A percentile compares a stretch with the other conserved stretches of the same genome.
Conservation (phyloP, 305 asterid species). For the Salvia sclarea region DNA sequence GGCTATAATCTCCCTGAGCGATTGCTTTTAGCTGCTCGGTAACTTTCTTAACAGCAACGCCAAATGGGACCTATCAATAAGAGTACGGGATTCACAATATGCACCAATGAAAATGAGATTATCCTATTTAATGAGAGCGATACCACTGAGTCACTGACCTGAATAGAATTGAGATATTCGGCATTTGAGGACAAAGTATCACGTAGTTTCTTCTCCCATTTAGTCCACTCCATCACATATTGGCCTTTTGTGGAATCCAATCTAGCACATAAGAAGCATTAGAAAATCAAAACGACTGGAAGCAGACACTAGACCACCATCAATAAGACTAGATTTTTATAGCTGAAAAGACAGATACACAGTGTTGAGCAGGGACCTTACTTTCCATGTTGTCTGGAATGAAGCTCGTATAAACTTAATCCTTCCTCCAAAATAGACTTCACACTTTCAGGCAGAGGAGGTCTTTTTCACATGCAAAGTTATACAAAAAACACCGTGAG, state of each 20-base stretch:
- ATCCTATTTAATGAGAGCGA: slow-evolving; percentile 10
- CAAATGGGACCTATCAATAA: slow-evolving; percentile 74
- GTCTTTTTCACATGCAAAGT: slow-evolving; percentile 51
- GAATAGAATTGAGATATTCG: slow-evolving; percentile 75
- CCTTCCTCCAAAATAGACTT: slow-evolving; percentile 82
- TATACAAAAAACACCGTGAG: slow-evolving; percentile 34
- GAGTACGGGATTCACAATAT: background rate
- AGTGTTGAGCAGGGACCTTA: slow-evolving; percentile 29
- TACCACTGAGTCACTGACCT: slow-evolving; percentile 57
- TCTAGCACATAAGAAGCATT: slow-evolving; percentile 44
- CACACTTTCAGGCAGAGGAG: slow-evolving; percentile 77
- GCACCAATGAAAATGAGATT: slow-evolving; percentile 8
- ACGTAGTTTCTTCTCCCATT: slow-evolving; percentile 88
- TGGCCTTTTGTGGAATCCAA: slow-evolving; percentile 83
- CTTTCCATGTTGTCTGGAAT: slow-evolving; percentile 74
- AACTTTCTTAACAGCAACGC: slow-evolving; percentile 60
- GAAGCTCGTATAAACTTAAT: slow-evolving; percentile 72
- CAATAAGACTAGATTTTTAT: slow-evolving; percentile 19
- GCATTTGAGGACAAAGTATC: slow-evolving; percentile 57
- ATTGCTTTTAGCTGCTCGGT: slow-evolving; percentile 67
- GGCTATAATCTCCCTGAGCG: slow-evolving; percentile 72
- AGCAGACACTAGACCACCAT: slow-evolving; percentile 2
- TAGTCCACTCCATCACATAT: slow-evolving; percentile 70
- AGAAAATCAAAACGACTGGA: slow-evolving; percentile 18
- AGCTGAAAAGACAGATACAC: slow-evolving; percentile 14